Percentiles rank a stretch among this genome's conserved stretches.
These are phyloP conservation scores for Aschersonia sp. DNA, from an alignment of 2,329 filamentous ascomycete genomes.

Conservation along the genomic window DNA sequence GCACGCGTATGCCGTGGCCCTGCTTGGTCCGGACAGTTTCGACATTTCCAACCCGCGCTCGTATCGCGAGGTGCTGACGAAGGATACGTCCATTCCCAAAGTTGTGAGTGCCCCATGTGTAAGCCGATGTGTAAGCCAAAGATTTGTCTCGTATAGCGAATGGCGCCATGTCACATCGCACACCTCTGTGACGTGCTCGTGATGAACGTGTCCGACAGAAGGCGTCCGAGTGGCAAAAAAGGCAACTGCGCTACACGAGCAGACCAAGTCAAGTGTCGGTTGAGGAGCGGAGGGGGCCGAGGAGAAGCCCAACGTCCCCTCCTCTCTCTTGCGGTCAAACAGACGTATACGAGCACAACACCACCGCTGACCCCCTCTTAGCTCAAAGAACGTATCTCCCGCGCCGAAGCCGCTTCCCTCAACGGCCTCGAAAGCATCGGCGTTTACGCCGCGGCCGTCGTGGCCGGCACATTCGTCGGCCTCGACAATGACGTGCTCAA, in stretches of 20 bases:
- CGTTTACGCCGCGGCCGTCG: slow-evolving; percentile 26
- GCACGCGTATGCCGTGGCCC: slow-evolving; percentile 2
- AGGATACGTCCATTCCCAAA: slow-evolving; percentile 16
- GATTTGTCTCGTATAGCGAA: background rate
- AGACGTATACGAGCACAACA: background rate
- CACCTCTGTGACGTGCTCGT: too few species aligned
- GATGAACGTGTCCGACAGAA: too few species aligned
- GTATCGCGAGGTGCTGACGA: slow-evolving; percentile 15
- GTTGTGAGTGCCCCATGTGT: slow-evolving; percentile 7
- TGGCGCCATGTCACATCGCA: too few species aligned
- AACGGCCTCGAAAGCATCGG: slow-evolving; percentile 31
- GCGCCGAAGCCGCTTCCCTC: slow-evolving; percentile 32
- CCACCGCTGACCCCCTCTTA: slow-evolving; percentile 8
- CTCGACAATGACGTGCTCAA: slow-evolving; percentile 24
- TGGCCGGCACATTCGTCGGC: slow-evolving; percentile 28
- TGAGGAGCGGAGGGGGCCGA: too few species aligned
- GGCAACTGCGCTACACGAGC: too few species aligned
- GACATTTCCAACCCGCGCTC: slow-evolving; percentile 24
- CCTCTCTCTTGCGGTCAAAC: background rate
- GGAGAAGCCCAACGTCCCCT: background rate
- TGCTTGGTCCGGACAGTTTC: slow-evolving; percentile 14
- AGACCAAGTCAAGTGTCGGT: too few species aligned
- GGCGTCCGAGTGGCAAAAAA: too few species aligned
- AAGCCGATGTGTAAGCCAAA: background rate
- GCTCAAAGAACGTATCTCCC: slow-evolving; percentile 38